Evolutionary conservation across 2,329 filamentous ascomycete species (phyloP).

Genomic region (Exophiala phaeomuriformis): DNA sequence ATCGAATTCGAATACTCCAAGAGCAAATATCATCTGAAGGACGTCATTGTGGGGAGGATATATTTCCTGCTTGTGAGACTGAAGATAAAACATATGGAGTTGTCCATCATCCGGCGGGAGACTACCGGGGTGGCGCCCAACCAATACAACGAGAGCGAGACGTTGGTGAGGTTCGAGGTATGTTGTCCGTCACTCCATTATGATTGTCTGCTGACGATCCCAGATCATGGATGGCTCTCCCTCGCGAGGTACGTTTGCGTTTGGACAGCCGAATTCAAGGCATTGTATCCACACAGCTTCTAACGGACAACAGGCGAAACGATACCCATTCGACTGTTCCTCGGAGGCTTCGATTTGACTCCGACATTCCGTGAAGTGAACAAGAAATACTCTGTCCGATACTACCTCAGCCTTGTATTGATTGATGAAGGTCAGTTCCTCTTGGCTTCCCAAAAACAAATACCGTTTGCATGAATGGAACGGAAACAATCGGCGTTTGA

Average conservation of each 20-base stretch:
- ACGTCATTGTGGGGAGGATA: conserved; percentile 96
- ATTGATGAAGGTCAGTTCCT: conserved; percentile 73
- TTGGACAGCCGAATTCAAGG: background rate
- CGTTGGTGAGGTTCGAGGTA: conserved; percentile 90
- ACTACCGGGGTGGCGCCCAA: conserved; percentile 95
- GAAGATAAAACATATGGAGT: conserved; percentile 99
- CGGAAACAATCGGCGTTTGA: conserved; percentile 31
- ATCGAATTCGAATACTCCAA: conserved; percentile 99
- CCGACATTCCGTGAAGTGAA: conserved; percentile 99
- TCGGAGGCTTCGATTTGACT: conserved; percentile 94
- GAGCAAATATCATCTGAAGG: conserved; percentile 97
- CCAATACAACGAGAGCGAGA: conserved; percentile 99
- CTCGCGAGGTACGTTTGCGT: conserved; percentile 61
- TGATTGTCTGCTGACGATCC: conserved; percentile 10
- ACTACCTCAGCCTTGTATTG: conserved; percentile 91
- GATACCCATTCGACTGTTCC: conserved; percentile 92
- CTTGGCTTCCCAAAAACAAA: background rate
- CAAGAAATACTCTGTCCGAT: conserved; percentile 98
- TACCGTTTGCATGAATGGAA: background rate
- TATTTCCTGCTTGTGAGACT: conserved; percentile 94
- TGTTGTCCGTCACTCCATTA: conserved; percentile 15
- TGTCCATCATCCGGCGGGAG: conserved; percentile 93
- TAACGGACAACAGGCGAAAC: conserved; percentile 56
- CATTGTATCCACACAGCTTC: background rate
- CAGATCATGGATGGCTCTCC: conserved; percentile 99